Base-by-base conservation (phyloP, 176 grass and related monocot genomes). In the Oryza rufipogon region DNA sequence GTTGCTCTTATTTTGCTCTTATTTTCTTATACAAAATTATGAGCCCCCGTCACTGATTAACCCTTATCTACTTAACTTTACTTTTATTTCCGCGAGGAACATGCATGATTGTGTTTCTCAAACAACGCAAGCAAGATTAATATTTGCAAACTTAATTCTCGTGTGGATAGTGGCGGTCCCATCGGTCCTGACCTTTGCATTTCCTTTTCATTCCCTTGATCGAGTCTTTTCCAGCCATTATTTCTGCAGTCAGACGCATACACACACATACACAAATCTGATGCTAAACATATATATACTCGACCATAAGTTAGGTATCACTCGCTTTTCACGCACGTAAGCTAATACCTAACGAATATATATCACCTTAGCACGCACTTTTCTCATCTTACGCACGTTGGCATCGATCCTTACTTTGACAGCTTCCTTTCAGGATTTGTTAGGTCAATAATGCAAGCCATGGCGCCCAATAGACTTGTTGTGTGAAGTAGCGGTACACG, bases 401-500 rank as follows among this genome's bases (percentile, higher is more conserved):
- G 46, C 39, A 41, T 41, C 39, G 39, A 34, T 66, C 56, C 30
- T 33, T 33, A 45, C 15, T 74, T 73, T 66, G 60, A 80, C 69
- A 48, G 26, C 34, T 74, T 60, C 20, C 63, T 68, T 61, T 75
- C 8, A 64, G 49, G 87, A 85, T 85, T 85, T 52, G 77, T 76
- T 81, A 89, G 81, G 87, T 74, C 76, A 84, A 70, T 84, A 73
- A 87, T 78, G 75, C 46, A 81, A 19, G 52, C 52, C 52, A 15
- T 56, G 23, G 64, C 30, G 30, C 30, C 44, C 30, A 32, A 22
- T 56, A 39, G 41, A 72, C 41, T 51, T 66, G 20, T 41, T 39
- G 39, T 66, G 41, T 70, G 25, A 48, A 48, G 25, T 22, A 13
- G 7, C 38, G 22, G 25, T 9, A 20, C 56, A 61, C 17, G 56